Evolutionary conservation across 148 eudicot species (phyloP), one percentile per base, ranked within the genome.

Genomic region (Limonium bicolor): DNA sequence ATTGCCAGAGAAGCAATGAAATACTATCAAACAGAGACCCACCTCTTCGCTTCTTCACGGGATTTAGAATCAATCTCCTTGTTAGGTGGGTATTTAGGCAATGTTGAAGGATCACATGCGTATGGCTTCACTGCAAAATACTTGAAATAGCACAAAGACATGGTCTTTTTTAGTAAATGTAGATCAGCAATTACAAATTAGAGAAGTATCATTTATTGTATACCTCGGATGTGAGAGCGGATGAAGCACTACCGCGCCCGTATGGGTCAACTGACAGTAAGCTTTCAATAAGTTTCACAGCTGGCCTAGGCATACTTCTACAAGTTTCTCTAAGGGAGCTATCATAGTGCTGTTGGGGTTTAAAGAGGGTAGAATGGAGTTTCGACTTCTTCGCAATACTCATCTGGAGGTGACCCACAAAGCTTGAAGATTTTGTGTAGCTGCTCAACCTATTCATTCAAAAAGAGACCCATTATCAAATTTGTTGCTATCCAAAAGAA

Each of bases 41-140:
- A 42, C 47, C 28, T 42, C 26, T 30, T 42, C 13, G 47, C 47
- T 42, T 42, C 29, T 5, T 42, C 47, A n/a, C 29, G 28, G 29
- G 28, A 23, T 42, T 42, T 42, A 5, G 23, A 27, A 42, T 42
- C 47, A 22, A 42, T 42, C 47, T 42, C 47, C 47, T 42, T 42
- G 16, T 22, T 42, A 23, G 47, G 47, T 12, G 47, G 47, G 47
- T 42, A 42, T 23, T 23, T 42, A 30, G 47, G 47, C 17, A 42
- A 23, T 27, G 28, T 42, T 22, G 28, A 25, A 11, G 47, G 29
- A 12, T 42, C 47, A 42, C 29, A 42, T 23, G 47, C 47, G 26
- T 42, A 42, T 3, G 47, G 47, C 29, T 13, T 42, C 26, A 18
- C 8, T 12, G 28, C 47, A 42, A 42, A 42, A 42, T 22, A 42